Base-by-base conservation (phyloP, 2,329 filamentous ascomycete species). In the Chaetomiaceae sp. region DNA sequence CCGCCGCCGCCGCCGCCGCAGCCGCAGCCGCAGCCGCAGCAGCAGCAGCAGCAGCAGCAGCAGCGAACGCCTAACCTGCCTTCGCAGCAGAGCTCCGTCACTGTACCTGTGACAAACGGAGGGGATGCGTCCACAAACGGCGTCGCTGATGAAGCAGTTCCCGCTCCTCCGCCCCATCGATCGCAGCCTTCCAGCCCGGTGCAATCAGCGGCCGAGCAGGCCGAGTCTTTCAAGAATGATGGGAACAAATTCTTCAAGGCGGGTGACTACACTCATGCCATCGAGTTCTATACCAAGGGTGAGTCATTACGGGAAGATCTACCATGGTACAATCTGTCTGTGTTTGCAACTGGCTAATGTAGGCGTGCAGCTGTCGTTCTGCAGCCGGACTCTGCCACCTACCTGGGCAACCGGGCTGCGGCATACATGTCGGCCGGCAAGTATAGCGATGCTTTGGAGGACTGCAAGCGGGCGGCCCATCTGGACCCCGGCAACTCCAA, bases 231-330 rank as follows among this genome's bases (percentile, higher is more conserved):
- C 80, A 99, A 99, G 77, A 82, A 88, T 63, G 83, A 89, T 2
- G 94, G 94, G 54, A 99, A 99, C 75, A 94, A 94, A 66, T 92
- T 89, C 67, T 99, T 96, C 81, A 97, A 96, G 76, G 89, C 91
- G 59, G 89, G 87, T 68, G 89, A 96, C 66, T 99, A 92, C 70
- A 74, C 78, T 56, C 86, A 87, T 67, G 92, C 94, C 21, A 91
- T 97, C 68, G 81, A 88, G 62, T 90, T 96, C 71, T 99, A 97
- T 71, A 89, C 88, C 62, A 96, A 95, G 82, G 92, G 92, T 96
- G 77, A 45, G 25, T 36, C 33, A 7, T n/a, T n/a, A 8, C 4
- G 34, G 16, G 8, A 41, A 10, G 14, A 18, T 25, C 20, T 8
- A 18, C 27, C 13, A 34, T 41, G 34, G 34, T 42, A 54, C 30